A percentile compares a stretch with the other conserved stretches of the same genome.
phyloP scores from a whole-genome alignment of 2,329 filamentous ascomycete genomes.

The Phaeosphaeriaceae sp. region DNA sequence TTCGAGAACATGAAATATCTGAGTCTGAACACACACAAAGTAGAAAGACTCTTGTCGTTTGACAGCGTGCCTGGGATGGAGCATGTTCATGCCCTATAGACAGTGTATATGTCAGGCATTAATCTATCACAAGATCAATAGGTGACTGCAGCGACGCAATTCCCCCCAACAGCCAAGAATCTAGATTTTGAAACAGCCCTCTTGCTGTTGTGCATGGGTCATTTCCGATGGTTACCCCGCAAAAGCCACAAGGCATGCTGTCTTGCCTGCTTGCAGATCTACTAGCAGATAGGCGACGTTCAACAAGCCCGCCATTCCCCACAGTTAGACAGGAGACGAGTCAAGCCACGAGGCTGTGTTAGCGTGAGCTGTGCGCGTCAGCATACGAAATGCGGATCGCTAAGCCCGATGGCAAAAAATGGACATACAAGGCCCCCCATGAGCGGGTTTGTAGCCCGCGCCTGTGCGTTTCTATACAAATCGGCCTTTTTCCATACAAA shows the following conservation, averaged over 20 bases:
- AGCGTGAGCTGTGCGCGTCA: too few species aligned
- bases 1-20: not conserved
- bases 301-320: constrained; percentile 9
- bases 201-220: constrained; percentile 5
- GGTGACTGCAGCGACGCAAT: not conserved
- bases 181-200: too few species aligned
- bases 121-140: not conserved
- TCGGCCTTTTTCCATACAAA: too few species aligned
- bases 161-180: constrained; percentile 15
- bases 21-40: too few species aligned
- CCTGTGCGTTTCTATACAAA: too few species aligned
- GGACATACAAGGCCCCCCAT: too few species aligned
- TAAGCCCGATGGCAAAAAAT: too few species aligned
- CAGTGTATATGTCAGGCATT: too few species aligned
- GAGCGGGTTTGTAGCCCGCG: too few species aligned
- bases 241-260: constrained; percentile 27
- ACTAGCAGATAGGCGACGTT: constrained; percentile 35
- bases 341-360: constrained; percentile 10
- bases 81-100: not conserved
- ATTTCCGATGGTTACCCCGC: constrained; percentile 29
- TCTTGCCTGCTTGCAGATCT: constrained; percentile 37
- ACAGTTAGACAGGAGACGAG: constrained; percentile 3
- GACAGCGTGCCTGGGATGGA: not conserved
- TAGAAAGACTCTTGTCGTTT: too few species aligned
- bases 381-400: too few species aligned